Percentiles rank a stretch among this genome's conserved stretches.
These are phyloP conservation scores for Lotmaria passim DNA, from an alignment of 208 protist species.

Conservation along the genomic window DNA sequence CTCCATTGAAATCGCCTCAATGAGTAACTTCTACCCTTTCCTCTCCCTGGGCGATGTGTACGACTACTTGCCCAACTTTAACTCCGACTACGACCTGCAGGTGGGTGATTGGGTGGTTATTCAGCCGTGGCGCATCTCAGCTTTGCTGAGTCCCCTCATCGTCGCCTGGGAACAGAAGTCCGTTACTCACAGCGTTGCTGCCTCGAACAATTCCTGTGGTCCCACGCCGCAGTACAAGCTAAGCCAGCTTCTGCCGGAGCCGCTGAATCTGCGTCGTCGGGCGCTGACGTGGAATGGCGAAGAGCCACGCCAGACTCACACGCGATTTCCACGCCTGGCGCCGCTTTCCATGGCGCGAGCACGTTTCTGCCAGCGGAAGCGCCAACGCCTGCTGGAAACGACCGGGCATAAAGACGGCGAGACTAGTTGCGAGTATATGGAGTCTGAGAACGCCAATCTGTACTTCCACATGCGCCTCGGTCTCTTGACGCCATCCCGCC, in stretches of 20 bases:
- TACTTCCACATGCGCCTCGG: conserved; percentile 77
- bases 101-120: conserved; percentile 88
- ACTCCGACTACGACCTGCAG: conserved; percentile 60
- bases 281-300: conserved; percentile 19
- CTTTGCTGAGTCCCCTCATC: conserved; percentile 68
- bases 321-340: conserved; percentile 16
- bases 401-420: conserved; percentile 2
- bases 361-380: conserved; percentile 33
- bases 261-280: conserved; percentile 26
- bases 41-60: conserved; percentile 55
- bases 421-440: conserved; percentile 5
- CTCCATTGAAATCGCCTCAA: conserved; percentile 1
- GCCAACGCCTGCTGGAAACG: conserved; percentile 19
- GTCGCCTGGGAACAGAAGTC: conserved; percentile 33
- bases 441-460: conserved; percentile 29
- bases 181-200: background rate
- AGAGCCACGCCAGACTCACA: background rate
- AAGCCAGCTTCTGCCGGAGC: conserved; percentile 31
- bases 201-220: background rate
- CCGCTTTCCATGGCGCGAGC: conserved; percentile 29
- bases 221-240: conserved; percentile 28
- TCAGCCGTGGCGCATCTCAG: conserved; percentile 43
- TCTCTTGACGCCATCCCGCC: conserved; percentile 75
- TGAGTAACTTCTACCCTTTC: conserved; percentile 21
- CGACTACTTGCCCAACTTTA: conserved; percentile 73